A percentile compares a stretch with the other conserved stretches of the same genome.
Evolutionary conservation across 1,139 yeast genomes (phyloP).

Genomic region (Protomyces pachydermus): DNA sequence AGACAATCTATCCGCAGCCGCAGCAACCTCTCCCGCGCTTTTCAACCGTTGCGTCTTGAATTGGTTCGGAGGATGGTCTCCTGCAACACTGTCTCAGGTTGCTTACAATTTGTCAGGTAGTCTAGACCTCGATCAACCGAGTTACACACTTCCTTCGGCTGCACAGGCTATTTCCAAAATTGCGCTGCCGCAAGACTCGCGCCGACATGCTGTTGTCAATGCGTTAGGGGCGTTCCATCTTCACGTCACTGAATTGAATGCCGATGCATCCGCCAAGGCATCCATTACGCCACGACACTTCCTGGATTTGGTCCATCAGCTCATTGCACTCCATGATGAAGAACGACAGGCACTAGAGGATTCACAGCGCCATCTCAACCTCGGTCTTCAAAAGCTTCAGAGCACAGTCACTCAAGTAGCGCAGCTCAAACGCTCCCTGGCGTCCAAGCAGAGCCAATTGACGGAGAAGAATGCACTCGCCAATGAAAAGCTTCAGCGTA

Average conservation of each 20-base stretch:
- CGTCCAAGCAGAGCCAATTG: constrained; percentile 52
- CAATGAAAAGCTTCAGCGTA: constrained; percentile 60
- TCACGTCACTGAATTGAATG: constrained; percentile 32
- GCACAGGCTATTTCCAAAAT: constrained; percentile 28
- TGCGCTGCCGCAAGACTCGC: constrained; percentile 34
- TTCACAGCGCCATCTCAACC: constrained; percentile 64
- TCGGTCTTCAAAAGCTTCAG: constrained; percentile 68
- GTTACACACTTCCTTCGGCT: constrained; percentile 37
- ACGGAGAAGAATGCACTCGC: constrained; percentile 63
- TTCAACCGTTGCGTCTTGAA: constrained; percentile 84
- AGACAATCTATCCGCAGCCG: constrained; percentile 42
- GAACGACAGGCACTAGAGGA: constrained; percentile 55
- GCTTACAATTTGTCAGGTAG: constrained; percentile 45
- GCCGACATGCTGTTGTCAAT: constrained; percentile 50
- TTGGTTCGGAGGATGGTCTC: constrained; percentile 87
- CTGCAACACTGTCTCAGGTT: constrained; percentile 49
- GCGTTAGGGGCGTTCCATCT: constrained; percentile 49
- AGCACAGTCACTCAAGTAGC: constrained; percentile 75
- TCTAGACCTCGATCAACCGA: constrained; percentile 53
- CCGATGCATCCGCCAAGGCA: constrained; percentile 26
- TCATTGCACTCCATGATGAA: constrained; percentile 44
- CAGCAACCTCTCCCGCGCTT: constrained; percentile 79
- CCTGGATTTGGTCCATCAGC: constrained; percentile 50
- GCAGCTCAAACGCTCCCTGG: constrained; percentile 52
- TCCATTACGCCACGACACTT: constrained; percentile 54